Conservation (phyloP, 768 basidiomycete genomes). For the Xerocomellus chrysenteron region DNA sequence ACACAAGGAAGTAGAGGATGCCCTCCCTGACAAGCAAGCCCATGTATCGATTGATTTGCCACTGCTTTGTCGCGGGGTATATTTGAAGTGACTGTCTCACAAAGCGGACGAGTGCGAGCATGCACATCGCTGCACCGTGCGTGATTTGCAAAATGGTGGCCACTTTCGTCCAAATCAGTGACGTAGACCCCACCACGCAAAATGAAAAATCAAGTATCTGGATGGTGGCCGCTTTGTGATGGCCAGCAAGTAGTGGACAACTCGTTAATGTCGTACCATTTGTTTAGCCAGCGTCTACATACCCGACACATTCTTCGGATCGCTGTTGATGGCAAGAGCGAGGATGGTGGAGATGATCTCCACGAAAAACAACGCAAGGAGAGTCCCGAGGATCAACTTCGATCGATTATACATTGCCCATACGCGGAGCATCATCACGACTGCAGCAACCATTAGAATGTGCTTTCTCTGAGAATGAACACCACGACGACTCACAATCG, state of each 20-base stretch:
- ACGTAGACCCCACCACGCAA: neutral
- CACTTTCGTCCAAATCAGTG: neutral
- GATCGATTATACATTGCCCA: neutral
- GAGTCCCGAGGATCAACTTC: neutral
- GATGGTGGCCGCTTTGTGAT: neutral
- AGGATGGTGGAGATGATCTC: neutral
- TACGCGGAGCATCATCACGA: neutral
- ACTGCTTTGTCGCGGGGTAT: no score
- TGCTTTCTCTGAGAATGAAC: no score
- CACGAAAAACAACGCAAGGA: neutral
- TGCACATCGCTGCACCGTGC: neutral
- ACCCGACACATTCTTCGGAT: neutral
- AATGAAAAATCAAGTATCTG: neutral
- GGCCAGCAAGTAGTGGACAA: neutral
- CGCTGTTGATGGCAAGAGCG: neutral
- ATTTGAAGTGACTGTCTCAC: no score
- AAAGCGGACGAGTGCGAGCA: neutral
- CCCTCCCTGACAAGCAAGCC: no score
- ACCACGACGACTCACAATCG: neutral
- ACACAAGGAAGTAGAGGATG: no score
- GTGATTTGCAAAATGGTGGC: neutral
- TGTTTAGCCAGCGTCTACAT: neutral
- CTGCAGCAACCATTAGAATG: neutral
- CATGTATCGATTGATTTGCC: no score
- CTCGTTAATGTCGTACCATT: neutral